A percentile compares a stretch with the other conserved stretches of the same genome.
These are phyloP conservation scores for Lecanicillium sp. DNA, from an alignment of 2,329 filamentous ascomycete genomes.

Conservation along the genomic window DNA sequence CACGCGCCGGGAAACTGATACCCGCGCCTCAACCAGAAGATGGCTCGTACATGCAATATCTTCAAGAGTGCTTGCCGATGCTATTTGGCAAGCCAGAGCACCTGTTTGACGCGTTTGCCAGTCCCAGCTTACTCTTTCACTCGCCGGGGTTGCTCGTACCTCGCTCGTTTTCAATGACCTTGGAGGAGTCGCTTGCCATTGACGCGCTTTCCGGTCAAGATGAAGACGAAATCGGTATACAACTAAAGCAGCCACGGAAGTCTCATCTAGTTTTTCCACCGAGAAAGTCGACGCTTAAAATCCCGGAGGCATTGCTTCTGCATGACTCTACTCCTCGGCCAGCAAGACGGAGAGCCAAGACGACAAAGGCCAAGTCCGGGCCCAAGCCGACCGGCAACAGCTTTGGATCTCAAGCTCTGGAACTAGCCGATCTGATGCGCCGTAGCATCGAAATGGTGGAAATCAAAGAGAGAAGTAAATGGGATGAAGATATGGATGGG, in stretches of 20 bases:
- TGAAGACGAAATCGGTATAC: not conserved
- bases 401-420: slow-evolving; percentile 36
- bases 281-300: slow-evolving; percentile 33
- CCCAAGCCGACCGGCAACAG: slow-evolving; percentile 26
- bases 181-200: slow-evolving; percentile 17
- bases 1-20: slow-evolving; percentile 10
- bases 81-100: slow-evolving; percentile 41
- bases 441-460: slow-evolving; percentile 39
- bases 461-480: slow-evolving; percentile 30
- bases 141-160: slow-evolving; percentile 39
- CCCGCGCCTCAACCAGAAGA: slow-evolving; percentile 15
- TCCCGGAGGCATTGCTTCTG: slow-evolving; percentile 41
- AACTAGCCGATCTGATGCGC: slow-evolving; percentile 40
- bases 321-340: slow-evolving; percentile 28
- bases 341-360: slow-evolving; percentile 12
- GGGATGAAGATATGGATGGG: slow-evolving; percentile 30
- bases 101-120: slow-evolving; percentile 53
- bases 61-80: slow-evolving; percentile 25
- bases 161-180: slow-evolving; percentile 31
- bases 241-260: slow-evolving; percentile 26
- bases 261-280: slow-evolving; percentile 41
- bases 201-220: slow-evolving; percentile 13
- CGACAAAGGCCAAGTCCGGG: slow-evolving; percentile 2
- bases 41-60: slow-evolving; percentile 26
- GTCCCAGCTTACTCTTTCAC: slow-evolving; percentile 50